Base-by-base conservation (phyloP, 176 grass and related monocot species). In the Rhipidocladum racemiflorum region DNA sequence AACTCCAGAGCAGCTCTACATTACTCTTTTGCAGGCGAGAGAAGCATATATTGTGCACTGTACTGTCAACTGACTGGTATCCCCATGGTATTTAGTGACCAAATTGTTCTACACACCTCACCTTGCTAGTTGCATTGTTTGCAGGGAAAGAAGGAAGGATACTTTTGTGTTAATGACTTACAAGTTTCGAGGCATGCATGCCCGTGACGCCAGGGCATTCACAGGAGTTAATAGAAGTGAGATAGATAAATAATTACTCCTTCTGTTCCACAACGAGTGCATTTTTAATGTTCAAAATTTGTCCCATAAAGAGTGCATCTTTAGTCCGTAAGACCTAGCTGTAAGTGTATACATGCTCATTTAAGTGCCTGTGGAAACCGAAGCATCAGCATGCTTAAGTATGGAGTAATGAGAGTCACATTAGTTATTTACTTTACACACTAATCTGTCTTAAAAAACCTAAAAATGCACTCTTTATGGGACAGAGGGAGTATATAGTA, bases 151-250 rank as follows among this genome's bases (percentile, higher is more conserved):
- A 81, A 76, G 75, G 36, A 20, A 61, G n/a, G 54, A 50, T 67
- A 49, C 73, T 20, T 40, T 38, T 67, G 28, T 36, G 74, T 38
- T 45, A n/a, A 36, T 73, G 32, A 66, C 61, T 27, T 68, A 20
- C 46, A 79, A 84, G 42, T 89, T 76, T 75, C 85, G 81, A 87
- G 85, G 76, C 70, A 87, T 59, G 76, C 70, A 87, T 59, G 40
- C 64, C 75, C 64, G 75, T 91, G 89, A 84, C 75, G 48, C 77
- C 68, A 59, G 65, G 27, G 36, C 51, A 68, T 59, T 50, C 49
- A 76, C 32, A 68, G n/a, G 53, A 70, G 69, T 12, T 61, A 72
- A 49, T 69, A 85, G 50, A 77, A 65, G 69, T 9, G 56, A 27
- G 69, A 63, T 29, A 8, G 20, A 48, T 39, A 27, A 73, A 20